A percentile compares a stretch with the other conserved stretches of the same genome.
Conservation (phyloP, 352 stramenopile genomes). For the Phytopythium aichiense region DNA sequence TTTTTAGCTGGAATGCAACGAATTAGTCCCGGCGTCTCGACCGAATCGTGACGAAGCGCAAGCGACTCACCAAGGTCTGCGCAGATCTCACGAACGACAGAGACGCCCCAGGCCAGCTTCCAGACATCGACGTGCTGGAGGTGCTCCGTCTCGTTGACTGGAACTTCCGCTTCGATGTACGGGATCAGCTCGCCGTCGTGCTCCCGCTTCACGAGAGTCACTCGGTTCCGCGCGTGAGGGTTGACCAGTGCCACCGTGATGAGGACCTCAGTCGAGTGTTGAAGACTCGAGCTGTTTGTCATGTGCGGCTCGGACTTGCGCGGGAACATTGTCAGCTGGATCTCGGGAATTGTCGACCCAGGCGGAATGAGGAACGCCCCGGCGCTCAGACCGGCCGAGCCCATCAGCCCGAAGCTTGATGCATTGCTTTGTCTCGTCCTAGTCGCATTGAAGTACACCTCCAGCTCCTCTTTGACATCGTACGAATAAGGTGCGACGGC, state of each 20-base stretch:
- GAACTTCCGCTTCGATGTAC: conserved; percentile 43
- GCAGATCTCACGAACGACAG: conserved; percentile 53
- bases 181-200: conserved; percentile 37
- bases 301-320: conserved; percentile 77
- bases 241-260: conserved; percentile 82
- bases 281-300: conserved; percentile 35
- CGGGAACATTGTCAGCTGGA: conserved; percentile 89
- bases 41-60: background rate
- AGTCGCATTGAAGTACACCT: conserved; percentile 45
- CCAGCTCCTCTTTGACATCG: conserved; percentile 28
- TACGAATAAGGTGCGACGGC: background rate
- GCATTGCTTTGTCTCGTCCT: conserved; percentile 17
- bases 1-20: conserved; percentile 28
- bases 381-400: conserved; percentile 60
- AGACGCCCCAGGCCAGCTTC: conserved; percentile 59
- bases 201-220: conserved; percentile 37
- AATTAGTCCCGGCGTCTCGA: background rate
- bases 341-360: conserved; percentile 62
- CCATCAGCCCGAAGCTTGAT: conserved; percentile 53
- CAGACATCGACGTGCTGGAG: conserved; percentile 47
- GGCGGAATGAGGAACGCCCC: conserved; percentile 76
- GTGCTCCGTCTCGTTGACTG: conserved; percentile 40
- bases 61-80: conserved; percentile 31
- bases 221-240: conserved; percentile 40
- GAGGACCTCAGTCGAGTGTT: conserved; percentile 53